Conservation (phyloP, 305 asterid species). For the Fraxinus latifolia region DNA sequence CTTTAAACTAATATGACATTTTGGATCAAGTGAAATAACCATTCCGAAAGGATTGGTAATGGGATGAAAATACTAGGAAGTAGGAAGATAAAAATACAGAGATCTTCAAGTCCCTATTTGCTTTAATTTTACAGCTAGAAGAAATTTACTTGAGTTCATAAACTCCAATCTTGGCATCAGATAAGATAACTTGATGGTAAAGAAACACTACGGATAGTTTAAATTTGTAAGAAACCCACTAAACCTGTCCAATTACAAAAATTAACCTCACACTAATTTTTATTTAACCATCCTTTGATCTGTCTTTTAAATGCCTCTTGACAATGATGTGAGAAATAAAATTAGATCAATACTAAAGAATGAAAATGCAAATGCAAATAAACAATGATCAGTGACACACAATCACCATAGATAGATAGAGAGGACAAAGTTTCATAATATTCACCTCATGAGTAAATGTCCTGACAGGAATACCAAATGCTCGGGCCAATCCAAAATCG, state of each 20-base stretch:
- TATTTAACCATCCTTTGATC: not conserved
- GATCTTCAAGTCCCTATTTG: not conserved
- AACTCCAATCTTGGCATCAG: not conserved
- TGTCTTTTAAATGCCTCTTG: not conserved
- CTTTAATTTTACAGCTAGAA: not conserved
- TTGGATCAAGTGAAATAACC: not conserved
- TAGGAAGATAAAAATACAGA: not conserved
- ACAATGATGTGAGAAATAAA: not conserved
- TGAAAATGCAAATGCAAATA: not conserved
- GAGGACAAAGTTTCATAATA: conserved; percentile 8
- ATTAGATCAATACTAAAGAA: conserved; percentile 5
- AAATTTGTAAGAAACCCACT: not conserved
- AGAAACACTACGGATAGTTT: not conserved
- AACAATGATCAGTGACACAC: not conserved
- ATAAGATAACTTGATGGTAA: not conserved
- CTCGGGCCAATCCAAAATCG: conserved; percentile 97
- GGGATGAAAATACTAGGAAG: conserved; percentile 2
- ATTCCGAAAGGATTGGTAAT: not conserved
- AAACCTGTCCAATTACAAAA: not conserved
- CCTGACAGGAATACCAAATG: conserved; percentile 96
- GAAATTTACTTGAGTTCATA: not conserved
- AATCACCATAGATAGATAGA: not conserved
- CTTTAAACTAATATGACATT: conserved; percentile 14
- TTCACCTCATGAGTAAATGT: conserved; percentile 90
- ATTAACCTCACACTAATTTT: not conserved